These are phyloP conservation scores for Paramyrothecium roridum DNA, from an alignment of 2,329 filamentous ascomycete genomes.

Conservation along the genomic window DNA sequence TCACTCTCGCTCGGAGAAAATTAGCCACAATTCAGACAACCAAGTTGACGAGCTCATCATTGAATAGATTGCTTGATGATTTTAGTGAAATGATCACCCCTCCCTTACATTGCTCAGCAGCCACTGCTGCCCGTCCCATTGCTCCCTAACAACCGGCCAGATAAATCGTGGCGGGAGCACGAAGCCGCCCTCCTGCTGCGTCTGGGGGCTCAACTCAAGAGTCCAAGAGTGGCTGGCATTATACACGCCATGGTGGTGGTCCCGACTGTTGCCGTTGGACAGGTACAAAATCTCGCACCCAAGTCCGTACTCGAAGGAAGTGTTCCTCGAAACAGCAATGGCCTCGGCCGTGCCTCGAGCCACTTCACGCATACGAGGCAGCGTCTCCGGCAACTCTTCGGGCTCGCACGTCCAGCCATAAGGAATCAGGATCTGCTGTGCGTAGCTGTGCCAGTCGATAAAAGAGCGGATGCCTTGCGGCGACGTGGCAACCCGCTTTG, in stretches of 20 bases:
- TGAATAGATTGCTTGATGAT: too few species aligned
- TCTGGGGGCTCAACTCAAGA: conserved; percentile 29
- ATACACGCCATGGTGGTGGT: conserved; percentile 40
- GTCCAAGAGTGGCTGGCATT: conserved; percentile 39
- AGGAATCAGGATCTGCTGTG: conserved; percentile 49
- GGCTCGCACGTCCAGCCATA: conserved; percentile 52
- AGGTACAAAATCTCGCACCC: conserved; percentile 36
- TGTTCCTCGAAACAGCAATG: conserved; percentile 1
- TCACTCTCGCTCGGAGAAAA: too few species aligned
- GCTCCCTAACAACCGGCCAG: conserved; percentile 21
- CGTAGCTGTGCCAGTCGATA: conserved; percentile 59
- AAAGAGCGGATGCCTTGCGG: conserved; percentile 48
- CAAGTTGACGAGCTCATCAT: too few species aligned
- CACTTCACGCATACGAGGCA: conserved; percentile 17
- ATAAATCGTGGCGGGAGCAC: conserved; percentile 40
- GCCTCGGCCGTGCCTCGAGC: conserved; percentile 36
- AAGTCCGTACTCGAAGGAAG: not conserved
- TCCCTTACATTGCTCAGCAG: not conserved
- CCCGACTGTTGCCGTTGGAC: conserved; percentile 43
- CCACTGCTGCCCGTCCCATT: conserved; percentile 30
- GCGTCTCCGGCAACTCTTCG: conserved; percentile 14
- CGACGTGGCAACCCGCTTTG: conserved; percentile 36
- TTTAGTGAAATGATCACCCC: not conserved
- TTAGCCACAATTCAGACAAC: too few species aligned
- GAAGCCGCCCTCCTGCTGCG: conserved; percentile 34